A percentile compares a stretch with the other conserved stretches of the same genome.
Evolutionary conservation across 2,329 filamentous ascomycete species (phyloP).

Genomic region (Fusarium sp.): DNA sequence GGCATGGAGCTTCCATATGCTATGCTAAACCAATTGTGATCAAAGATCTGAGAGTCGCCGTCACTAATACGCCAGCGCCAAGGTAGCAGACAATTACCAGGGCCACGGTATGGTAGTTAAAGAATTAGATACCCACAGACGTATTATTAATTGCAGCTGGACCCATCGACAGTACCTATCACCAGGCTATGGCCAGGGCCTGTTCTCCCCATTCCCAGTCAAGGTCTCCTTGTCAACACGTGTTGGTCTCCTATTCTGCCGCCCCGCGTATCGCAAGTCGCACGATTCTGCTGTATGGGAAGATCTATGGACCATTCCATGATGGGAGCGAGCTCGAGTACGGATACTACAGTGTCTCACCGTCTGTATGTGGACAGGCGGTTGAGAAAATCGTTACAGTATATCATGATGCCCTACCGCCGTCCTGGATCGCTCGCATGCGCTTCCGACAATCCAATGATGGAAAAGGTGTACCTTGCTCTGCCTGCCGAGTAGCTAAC

Average conservation of each 20-base stretch:
- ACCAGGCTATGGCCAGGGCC: slow-evolving; percentile 12
- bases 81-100: slow-evolving; percentile 26
- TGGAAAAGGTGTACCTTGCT: slow-evolving; percentile 13
- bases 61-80: slow-evolving; percentile 26
- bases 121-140: slow-evolving; percentile 9
- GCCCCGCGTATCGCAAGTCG: slow-evolving; percentile 26
- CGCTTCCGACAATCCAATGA: background rate
- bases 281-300: slow-evolving; percentile 31
- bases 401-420: slow-evolving; percentile 10
- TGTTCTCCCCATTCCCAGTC: slow-evolving; percentile 26
- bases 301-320: slow-evolving; percentile 10
- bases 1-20: slow-evolving; percentile 19
- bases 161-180: background rate
- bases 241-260: slow-evolving; percentile 39
- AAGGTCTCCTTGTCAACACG: slow-evolving; percentile 32
- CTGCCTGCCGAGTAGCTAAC: too few relatives aligned
- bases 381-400: background rate
- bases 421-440: slow-evolving; percentile 15
- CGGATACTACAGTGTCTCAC: slow-evolving; percentile 20
- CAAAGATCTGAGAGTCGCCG: slow-evolving; percentile 24
- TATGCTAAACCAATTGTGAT: slow-evolving; percentile 34
- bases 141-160: too few relatives aligned
- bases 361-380: background rate
- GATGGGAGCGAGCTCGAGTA: slow-evolving; percentile 25
- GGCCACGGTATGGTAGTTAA: slow-evolving; percentile 27